These are phyloP conservation scores for Rutstroemia sp. DNA, from an alignment of 2,329 filamentous ascomycete species.

Conservation along the genomic window DNA sequence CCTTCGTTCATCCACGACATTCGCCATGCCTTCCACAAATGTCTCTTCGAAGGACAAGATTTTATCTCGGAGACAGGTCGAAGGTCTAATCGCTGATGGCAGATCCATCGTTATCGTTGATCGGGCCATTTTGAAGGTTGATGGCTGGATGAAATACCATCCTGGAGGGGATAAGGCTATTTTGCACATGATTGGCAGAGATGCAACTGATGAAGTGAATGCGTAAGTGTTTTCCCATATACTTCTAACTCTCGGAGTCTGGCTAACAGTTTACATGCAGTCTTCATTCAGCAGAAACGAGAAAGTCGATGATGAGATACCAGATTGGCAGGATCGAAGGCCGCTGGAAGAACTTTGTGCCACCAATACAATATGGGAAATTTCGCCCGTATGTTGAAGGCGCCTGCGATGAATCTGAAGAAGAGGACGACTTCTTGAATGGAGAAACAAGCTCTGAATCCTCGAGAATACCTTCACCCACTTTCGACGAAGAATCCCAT, in stretches of 20 bases:
- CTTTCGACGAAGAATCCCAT: constrained; percentile 25
- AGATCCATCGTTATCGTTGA: constrained; percentile 75
- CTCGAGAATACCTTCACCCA: constrained; percentile 28
- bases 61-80: constrained; percentile 59
- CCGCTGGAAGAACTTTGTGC: constrained; percentile 78
- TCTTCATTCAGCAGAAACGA: constrained; percentile 74
- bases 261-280: constrained; percentile 37
- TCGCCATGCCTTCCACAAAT: constrained; percentile 9
- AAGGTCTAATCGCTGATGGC: constrained; percentile 77
- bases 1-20: neutral
- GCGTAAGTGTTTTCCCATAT: constrained; percentile 50
- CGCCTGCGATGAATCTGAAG: constrained; percentile 30
- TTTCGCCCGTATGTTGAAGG: constrained; percentile 51
- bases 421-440: constrained; percentile 14
- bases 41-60: constrained; percentile 24
- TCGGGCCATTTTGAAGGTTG: constrained; percentile 74
- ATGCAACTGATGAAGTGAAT: constrained; percentile 91
- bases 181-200: constrained; percentile 83
- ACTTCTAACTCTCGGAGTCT: neutral
- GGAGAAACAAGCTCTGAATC: constrained; percentile 24
- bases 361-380: constrained; percentile 83
- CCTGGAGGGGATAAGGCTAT: constrained; percentile 90
- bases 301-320: constrained; percentile 67
- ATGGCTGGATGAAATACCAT: constrained; percentile 83
- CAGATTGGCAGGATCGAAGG: constrained; percentile 78